These are phyloP conservation scores for Lactarius akahatsu DNA, from an alignment of 768 basidiomycete genomes.

Conservation along the genomic window DNA sequence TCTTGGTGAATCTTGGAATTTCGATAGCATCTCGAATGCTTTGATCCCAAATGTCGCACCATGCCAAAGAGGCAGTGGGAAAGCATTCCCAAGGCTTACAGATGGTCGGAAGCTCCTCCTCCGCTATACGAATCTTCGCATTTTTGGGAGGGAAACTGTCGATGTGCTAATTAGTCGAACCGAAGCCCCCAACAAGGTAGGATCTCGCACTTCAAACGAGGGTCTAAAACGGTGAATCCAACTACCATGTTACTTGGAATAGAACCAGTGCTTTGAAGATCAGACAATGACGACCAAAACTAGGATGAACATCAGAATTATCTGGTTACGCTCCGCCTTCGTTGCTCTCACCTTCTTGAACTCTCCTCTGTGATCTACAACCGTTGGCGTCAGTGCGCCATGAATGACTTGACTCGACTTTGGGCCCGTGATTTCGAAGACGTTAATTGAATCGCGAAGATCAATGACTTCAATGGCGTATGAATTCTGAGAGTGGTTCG, in stretches of 20 bases:
- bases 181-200: not conserved
- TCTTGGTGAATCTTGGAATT: constrained; percentile 72
- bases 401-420: constrained; percentile 66
- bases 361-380: constrained; percentile 47
- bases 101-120: constrained; percentile 32
- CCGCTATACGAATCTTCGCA: constrained; percentile 44
- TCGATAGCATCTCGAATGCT: constrained; percentile 48
- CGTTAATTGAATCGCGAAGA: constrained; percentile 65
- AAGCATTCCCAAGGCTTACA: constrained; percentile 41
- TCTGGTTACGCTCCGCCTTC: not conserved
- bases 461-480: constrained; percentile 66
- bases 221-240: constrained; percentile 81
- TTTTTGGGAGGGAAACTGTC: constrained; percentile 83
- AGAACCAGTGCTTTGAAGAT: constrained; percentile 63
- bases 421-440: constrained; percentile 90
- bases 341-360: constrained; percentile 53
- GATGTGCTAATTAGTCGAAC: constrained; percentile 1
- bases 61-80: constrained; percentile 60
- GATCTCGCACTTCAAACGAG: constrained; percentile 69
- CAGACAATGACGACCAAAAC: constrained; percentile 67
- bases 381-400: constrained; percentile 36
- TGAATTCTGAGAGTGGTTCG: constrained; percentile 31
- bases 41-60: constrained; percentile 74
- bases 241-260: constrained; percentile 74
- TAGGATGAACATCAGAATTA: constrained; percentile 32